phyloP scores from a whole-genome alignment of 306 rosid genomes.

The Begonia fuchsioides region DNA sequence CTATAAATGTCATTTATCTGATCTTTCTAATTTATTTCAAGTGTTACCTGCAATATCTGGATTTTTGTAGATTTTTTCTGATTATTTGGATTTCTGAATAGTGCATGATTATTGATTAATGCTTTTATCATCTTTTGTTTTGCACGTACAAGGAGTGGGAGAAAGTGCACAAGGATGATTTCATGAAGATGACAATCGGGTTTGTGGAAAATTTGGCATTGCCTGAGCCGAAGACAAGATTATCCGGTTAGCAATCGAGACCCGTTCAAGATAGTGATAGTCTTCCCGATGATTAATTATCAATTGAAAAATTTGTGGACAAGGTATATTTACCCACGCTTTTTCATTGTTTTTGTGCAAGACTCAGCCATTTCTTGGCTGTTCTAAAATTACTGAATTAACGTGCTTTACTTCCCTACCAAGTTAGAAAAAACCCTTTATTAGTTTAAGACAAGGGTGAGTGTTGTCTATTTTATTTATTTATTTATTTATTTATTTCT shows the following conservation, averaged over 20 bases:
- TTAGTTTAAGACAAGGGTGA: no score
- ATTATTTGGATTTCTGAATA: not conserved
- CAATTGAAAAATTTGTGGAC: constrained; percentile 7
- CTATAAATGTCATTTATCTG: constrained; percentile 3
- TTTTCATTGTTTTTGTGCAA: not conserved
- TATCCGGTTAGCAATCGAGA: constrained; percentile 46
- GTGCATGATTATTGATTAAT: constrained; percentile 7
- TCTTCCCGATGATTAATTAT: constrained; percentile 9
- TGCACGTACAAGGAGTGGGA: constrained; percentile 52
- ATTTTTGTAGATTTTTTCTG: not conserved
- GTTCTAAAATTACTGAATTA: not conserved
- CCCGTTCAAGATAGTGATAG: constrained; percentile 22
- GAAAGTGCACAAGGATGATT: constrained; percentile 39
- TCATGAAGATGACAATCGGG: constrained; percentile 47
- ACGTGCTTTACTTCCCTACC: no score
- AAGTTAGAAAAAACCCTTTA: no score
- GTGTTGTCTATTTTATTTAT: no score
- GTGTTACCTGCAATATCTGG: no score
- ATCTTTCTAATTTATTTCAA: not conserved
- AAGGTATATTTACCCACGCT: not conserved
- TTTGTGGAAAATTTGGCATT: constrained; percentile 48
- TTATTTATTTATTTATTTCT: no score
- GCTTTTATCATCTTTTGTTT: not conserved
- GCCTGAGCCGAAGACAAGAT: constrained; percentile 69
- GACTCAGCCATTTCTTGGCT: not conserved